Evolutionary conservation across 345 rosid genomes (phyloP).

Genomic region (Salix brachista): DNA sequence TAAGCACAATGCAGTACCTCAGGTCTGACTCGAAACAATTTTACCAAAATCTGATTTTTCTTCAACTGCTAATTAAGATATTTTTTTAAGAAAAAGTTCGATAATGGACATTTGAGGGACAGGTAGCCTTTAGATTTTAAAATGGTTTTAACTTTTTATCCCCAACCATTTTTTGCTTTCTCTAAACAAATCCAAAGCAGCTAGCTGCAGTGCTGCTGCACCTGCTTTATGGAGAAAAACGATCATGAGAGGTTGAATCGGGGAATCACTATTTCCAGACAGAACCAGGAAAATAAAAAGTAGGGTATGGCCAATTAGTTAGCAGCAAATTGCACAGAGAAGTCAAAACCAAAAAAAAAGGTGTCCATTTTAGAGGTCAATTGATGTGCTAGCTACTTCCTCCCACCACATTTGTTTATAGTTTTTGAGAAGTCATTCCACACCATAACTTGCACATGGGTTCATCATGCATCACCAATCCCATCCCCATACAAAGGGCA

Average conservation of each 20-base stretch:
- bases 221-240: constrained; percentile 6
- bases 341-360: neutral
- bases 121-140: neutral
- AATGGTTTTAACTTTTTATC: neutral
- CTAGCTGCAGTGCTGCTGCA: neutral
- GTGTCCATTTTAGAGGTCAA: constrained; percentile 2
- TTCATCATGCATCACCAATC: neutral
- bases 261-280: neutral
- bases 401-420: neutral
- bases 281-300: neutral
- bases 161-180: neutral
- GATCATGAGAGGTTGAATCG: neutral
- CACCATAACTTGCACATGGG: constrained; percentile 11
- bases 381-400: neutral
- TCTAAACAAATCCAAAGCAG: neutral
- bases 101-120: neutral
- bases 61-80: neutral
- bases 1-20: neutral
- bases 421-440: neutral
- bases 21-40: neutral
- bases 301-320: neutral
- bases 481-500: neutral
- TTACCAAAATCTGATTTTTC: neutral
- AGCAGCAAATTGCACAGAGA: neutral
- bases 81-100: neutral